Percentiles rank a stretch among this genome's conserved stretches.
Evolutionary conservation across 2,329 filamentous ascomycete genomes (phyloP).

Genomic region (Tothia fuscella): DNA sequence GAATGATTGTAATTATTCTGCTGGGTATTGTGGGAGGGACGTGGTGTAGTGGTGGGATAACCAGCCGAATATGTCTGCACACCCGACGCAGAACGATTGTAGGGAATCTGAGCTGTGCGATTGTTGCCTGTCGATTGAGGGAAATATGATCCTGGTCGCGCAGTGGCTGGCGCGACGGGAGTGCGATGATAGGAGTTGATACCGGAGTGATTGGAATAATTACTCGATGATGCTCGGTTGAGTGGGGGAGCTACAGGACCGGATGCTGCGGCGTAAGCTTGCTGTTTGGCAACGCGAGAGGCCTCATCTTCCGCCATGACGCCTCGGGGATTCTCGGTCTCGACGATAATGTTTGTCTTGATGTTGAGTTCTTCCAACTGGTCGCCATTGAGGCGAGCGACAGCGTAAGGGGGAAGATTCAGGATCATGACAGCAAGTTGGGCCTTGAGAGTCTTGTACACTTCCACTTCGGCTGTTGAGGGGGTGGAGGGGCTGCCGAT

Average conservation of each 20-base stretch:
- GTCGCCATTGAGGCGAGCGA: conserved; percentile 76
- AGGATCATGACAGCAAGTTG: conserved; percentile 64
- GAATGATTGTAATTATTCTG: too few species aligned
- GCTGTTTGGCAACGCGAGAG: conserved; percentile 30
- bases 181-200: too few species aligned
- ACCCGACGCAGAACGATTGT: conserved; percentile 5
- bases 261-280: conserved; percentile 20
- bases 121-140: neutral
- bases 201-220: neutral
- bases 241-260: conserved; percentile 13
- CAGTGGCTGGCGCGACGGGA: neutral
- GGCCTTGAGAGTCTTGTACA: conserved; percentile 63
- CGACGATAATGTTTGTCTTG: conserved; percentile 64
- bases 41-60: conserved; percentile 2
- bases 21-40: neutral
- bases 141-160: conserved; percentile 1
- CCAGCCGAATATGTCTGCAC: conserved; percentile 5
- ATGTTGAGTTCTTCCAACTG: conserved; percentile 74
- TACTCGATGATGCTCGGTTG: conserved; percentile 2
- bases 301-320: conserved; percentile 73
- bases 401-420: conserved; percentile 68
- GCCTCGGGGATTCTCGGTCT: conserved; percentile 61
- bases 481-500: conserved; percentile 53
- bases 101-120: conserved; percentile 4
- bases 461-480: conserved; percentile 43